A percentile compares a stretch with the other conserved stretches of the same genome.
These are phyloP conservation scores for Hanseniaspora opuntiae DNA, from an alignment of 805 yeast genomes.

Conservation along the genomic window DNA sequence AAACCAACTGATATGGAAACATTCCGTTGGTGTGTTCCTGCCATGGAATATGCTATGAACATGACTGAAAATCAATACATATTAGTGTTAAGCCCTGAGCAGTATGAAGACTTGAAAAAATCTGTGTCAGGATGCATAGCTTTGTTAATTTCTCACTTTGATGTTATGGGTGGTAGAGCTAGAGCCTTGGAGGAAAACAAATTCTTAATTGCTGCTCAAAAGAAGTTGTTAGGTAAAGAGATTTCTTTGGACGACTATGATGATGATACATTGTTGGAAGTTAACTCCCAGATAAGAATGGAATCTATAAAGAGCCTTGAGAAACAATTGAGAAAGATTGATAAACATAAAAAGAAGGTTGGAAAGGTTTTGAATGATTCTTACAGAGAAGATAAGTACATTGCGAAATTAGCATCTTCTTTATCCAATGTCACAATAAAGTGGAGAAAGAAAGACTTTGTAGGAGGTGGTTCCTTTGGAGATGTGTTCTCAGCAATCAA, in stretches of 20 bases:
- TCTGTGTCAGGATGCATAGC: slow-evolving; percentile 94
- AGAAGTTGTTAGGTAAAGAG: slow-evolving; percentile 20
- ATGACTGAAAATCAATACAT: slow-evolving; percentile 85
- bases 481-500: slow-evolving; percentile 84
- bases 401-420: slow-evolving; percentile 75
- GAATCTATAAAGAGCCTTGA: slow-evolving; percentile 55
- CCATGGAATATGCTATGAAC: slow-evolving; percentile 90
- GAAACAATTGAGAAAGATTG: slow-evolving; percentile 28
- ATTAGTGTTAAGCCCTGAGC: slow-evolving; percentile 61
- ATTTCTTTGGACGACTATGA: slow-evolving; percentile 34
- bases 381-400: slow-evolving; percentile 74
- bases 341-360: slow-evolving; percentile 35
- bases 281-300: slow-evolving; percentile 57
- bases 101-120: slow-evolving; percentile 54
- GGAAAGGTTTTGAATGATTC: slow-evolving; percentile 85
- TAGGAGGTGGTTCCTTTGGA: slow-evolving; percentile 95
- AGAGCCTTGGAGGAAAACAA: slow-evolving; percentile 45
- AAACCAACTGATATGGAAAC: slow-evolving; percentile 82
- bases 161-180: slow-evolving; percentile 94
- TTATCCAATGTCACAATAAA: slow-evolving; percentile 80
- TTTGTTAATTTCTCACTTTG: slow-evolving; percentile 83
- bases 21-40: slow-evolving; percentile 90
- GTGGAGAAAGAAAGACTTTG: slow-evolving; percentile 90
- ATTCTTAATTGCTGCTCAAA: slow-evolving; percentile 28
- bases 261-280: slow-evolving; percentile 40